Base-by-base conservation (phyloP, 2,329 filamentous ascomycete genomes). In the Paecilomyces fulvus region DNA sequence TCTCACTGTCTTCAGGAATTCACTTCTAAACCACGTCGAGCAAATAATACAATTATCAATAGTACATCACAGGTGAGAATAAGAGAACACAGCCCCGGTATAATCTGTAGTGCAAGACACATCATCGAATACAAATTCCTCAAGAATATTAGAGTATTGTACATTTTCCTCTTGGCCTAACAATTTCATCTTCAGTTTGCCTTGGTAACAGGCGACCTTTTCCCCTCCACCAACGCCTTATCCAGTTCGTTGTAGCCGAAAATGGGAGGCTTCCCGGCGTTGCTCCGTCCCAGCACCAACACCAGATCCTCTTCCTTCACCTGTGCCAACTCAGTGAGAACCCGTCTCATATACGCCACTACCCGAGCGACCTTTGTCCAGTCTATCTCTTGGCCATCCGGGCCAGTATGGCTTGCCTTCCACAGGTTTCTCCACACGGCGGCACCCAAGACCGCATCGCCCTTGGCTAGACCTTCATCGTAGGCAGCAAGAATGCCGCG, bases 351-450 rank as follows among this genome's bases (percentile, higher is more conserved):
- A 68, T 85, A 89, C 31, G 77, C 80, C 23, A 86, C 83, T 54
- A 89, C 81, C 58, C 77, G 72, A 3, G 83, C 85, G 56, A 89
- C 67, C 63, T 80, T 79, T 52, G 75, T 75, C 64, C 84, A 77
- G 70, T 89, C 82, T 17, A 86, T 78, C 55, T 86, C 79, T 21
- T 67, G 56, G 1, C 68, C 70, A 52, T 71, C 65, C 1, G 68
- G 63, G 4, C 62, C 66, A n/a, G 64, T 68, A 57, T 83, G 78
- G 50, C 76, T 77, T 21, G 83, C 90, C 76, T 92, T 91, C 79
- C 90, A 95, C 56, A 99, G 70, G 73, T 97, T 97, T 67, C 94
- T 82, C 94, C 94, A 99, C 51, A 99, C 79, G 8, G 94, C 94
- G 48, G 88, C 75, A 3, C 70, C 73, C 50, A 79, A 67, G 54